Evolutionary conservation across 1,284 basidiomycete species (phyloP), one percentile per base, ranked within the genome.

Genomic region (Trichosporon sp.): DNA sequence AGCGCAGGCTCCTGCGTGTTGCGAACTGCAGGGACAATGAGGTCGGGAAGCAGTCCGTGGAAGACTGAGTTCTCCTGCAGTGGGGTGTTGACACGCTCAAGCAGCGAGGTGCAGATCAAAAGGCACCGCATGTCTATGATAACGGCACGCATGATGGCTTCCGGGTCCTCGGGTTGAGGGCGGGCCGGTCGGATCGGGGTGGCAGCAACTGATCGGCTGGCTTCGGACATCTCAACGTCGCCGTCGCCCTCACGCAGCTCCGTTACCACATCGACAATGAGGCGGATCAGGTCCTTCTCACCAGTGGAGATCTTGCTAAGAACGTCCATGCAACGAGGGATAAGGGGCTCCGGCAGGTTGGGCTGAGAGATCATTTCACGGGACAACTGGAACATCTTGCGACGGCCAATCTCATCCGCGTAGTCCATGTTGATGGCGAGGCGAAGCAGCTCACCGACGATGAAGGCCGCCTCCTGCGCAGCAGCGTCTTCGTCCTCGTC

Each of bases 11-110:
- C 92, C 21, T 81, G 80, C 81, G 95, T 96, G 72, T 92, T 88
- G 76, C 90, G 90, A 35, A 98, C 92, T 1, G 93, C 89, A 0
- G 96, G 96, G 34, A 97, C 88, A 74, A 98, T 93, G 27, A 98
- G 85, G 76, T 98, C 93, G 1, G 90, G 88, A 1, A 98, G 85
- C 42, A 98, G 87, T 35, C 96, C 96, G 77, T 96, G 91, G 62
- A 98, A 85, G 0, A 92, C 95, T 1, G 93, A 93, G 82, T 98
- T 96, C 75, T 98, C 95, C 78, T 96, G 92, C 71, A 98, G 90
- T 1, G 89, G 91, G 91, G 92, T 89, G 75, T 94, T 90, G 25
- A 96, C 92, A 18, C 95, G 88, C 83, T 98, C 95, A 6, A 98
- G 86, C 87, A 98, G 90, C 0, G 90, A 91, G 60, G 92, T 93